Percentiles rank a stretch among this genome's conserved stretches.
These are phyloP conservation scores for Gloeophyllum trabeum DNA, from an alignment of 768 basidiomycete genomes.

Conservation along the genomic window DNA sequence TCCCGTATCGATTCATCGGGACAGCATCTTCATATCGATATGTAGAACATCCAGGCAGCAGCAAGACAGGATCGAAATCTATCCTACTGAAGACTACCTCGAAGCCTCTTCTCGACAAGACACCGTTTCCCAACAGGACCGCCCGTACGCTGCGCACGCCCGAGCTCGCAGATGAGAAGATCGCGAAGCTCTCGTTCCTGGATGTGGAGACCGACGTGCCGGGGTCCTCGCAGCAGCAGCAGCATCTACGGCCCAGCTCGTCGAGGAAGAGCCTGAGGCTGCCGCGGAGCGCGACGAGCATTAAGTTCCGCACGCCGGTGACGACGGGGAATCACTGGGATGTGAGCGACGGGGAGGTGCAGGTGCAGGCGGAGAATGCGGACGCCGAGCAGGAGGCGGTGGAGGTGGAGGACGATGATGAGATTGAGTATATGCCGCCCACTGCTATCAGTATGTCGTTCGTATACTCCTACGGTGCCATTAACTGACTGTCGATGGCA, in stretches of 20 bases:
- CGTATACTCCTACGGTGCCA: neutral
- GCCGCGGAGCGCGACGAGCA: slow-evolving; percentile 25
- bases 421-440: slow-evolving; percentile 47
- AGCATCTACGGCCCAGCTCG: slow-evolving; percentile 51
- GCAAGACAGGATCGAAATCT: slow-evolving; percentile 16
- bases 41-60: no score
- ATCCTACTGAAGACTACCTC: slow-evolving; percentile 6
- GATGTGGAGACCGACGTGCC: slow-evolving; percentile 15
- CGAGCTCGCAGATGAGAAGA: slow-evolving; percentile 18
- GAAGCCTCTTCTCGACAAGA: slow-evolving; percentile 63
- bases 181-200: slow-evolving; percentile 24
- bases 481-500: neutral
- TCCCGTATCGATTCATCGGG: no score
- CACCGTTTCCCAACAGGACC: slow-evolving; percentile 61
- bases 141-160: slow-evolving; percentile 18
- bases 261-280: slow-evolving; percentile 50
- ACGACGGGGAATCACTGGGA: slow-evolving; percentile 69
- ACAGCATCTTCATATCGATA: no score
- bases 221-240: slow-evolving; percentile 23
- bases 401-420: slow-evolving; percentile 24
- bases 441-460: slow-evolving; percentile 31
- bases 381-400: slow-evolving; percentile 15
- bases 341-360: slow-evolving; percentile 44
- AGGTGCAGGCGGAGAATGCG: slow-evolving; percentile 13
- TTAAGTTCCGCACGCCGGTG: slow-evolving; percentile 51